phyloP scores from a whole-genome alignment of 352 stramenopile genomes.

The Halophytophthora batemanensis region DNA sequence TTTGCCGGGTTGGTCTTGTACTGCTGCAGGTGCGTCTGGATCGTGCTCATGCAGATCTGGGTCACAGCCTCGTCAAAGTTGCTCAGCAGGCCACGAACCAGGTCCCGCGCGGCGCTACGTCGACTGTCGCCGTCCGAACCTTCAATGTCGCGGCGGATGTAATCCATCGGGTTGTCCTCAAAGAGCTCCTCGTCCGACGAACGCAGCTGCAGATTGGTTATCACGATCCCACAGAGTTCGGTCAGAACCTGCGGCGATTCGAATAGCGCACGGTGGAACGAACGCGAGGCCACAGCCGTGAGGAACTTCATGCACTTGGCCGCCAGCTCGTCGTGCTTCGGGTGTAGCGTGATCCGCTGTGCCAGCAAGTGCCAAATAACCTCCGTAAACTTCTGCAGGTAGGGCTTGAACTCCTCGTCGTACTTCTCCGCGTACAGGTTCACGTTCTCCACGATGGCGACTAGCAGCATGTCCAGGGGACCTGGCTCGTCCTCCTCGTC shows the following conservation, averaged over 20 bases:
- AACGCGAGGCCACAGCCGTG: slow-evolving; percentile 92
- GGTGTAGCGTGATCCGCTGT: slow-evolving; percentile 64
- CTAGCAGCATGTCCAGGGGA: slow-evolving; percentile 91
- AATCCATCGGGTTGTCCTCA: slow-evolving; percentile 98
- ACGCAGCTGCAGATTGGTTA: slow-evolving; percentile 97
- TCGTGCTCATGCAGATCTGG: slow-evolving; percentile 91
- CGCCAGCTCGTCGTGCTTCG: slow-evolving; percentile 95
- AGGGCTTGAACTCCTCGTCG: slow-evolving; percentile 98
- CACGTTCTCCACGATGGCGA: slow-evolving; percentile 97
- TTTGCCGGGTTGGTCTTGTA: slow-evolving; percentile 81
- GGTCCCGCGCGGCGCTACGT: slow-evolving; percentile 92
- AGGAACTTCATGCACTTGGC: slow-evolving; percentile 98
- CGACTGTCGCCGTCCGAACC: slow-evolving; percentile 96
- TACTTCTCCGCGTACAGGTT: slow-evolving; percentile 98
- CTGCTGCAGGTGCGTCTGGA: slow-evolving; percentile 89
- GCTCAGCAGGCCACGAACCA: slow-evolving; percentile 93
- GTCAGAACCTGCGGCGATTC: slow-evolving; percentile 67
- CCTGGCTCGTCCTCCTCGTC: slow-evolving; percentile 92
- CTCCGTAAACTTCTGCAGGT: slow-evolving; percentile 93
- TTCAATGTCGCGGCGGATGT: slow-evolving; percentile 98
- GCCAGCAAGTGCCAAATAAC: slow-evolving; percentile 80
- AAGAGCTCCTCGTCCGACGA: slow-evolving; percentile 97
- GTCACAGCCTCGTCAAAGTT: slow-evolving; percentile 95
- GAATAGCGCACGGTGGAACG: slow-evolving; percentile 92
- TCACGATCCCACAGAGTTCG: slow-evolving; percentile 97